Evolutionary conservation across 305 asterid genomes (phyloP).

Genomic region (Fraxinus greggii): DNA sequence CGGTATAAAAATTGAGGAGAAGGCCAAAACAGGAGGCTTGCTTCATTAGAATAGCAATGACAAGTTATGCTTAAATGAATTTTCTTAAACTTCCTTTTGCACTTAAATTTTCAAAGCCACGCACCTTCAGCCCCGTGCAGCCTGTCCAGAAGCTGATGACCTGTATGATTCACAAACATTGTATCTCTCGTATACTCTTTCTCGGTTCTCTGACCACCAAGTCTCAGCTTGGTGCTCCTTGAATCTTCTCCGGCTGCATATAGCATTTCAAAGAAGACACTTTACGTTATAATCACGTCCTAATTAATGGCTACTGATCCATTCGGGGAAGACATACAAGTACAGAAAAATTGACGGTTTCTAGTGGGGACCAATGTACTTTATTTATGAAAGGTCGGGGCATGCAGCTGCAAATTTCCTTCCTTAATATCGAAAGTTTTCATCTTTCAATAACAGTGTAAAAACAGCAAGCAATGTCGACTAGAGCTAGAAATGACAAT

Average conservation of each 20-base stretch:
- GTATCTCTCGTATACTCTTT: constrained; percentile 78
- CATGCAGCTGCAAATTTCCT: neutral
- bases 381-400: neutral
- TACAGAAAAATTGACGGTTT: neutral
- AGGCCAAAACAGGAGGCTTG: constrained; percentile 30
- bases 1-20: constrained; percentile 7
- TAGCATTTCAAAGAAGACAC: neutral
- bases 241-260: constrained; percentile 83
- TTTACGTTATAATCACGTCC: neutral
- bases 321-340: neutral
- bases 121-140: constrained; percentile 52
- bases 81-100: constrained; percentile 4
- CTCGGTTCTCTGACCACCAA: constrained; percentile 99
- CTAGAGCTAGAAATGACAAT: constrained; percentile 21
- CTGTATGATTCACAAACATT: constrained; percentile 88
- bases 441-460: neutral
- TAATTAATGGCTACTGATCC: neutral
- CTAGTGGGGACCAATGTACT: neutral
- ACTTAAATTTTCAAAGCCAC: constrained; percentile 66
- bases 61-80: constrained; percentile 26
- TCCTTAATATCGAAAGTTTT: neutral
- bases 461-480: neutral
- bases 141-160: constrained; percentile 68
- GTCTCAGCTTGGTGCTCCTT: constrained; percentile 99
- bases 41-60: constrained; percentile 29